Base-by-base conservation (phyloP, 1,139 yeast species). In the Nakaseomyces nivariensis region DNA sequence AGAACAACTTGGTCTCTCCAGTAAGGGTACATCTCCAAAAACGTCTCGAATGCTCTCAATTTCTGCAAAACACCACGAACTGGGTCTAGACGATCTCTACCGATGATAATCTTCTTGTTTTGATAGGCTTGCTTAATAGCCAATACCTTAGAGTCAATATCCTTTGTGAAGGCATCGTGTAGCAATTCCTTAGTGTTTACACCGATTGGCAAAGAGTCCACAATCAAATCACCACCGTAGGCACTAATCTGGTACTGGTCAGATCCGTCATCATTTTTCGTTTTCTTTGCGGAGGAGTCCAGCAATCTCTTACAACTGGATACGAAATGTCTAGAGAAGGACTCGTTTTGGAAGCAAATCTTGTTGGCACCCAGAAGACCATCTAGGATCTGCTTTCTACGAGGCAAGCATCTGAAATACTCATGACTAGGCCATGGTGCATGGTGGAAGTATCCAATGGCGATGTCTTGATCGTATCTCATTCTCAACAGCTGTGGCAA, bases 381-480 rank as follows among this genome's bases (percentile, higher is more conserved):
- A 62, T 88, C 95, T 53, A 92, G 72, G 47, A 92, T 72, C 60
- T 85, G 84, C 50, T 81, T 75, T 58, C 98, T 77, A 67, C 86
- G 85, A 41, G 96, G 83, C 44, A 92, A 70, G 57, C 96, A 85
- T 53, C 97, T 75, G 70, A 92, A 88, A 65, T 89, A 88, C 68
- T 92, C 98, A n/a, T 90, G 83, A 40, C 95, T 85, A 9, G 98
- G 97, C 76, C 94, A 89, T 11, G 97, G 96, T 5, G 87, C 78
- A 66, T 90, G 97, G 58, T 90, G 70, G 67, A 81, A 90, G 53
- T 86, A 78, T 5, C 95, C 96, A 57, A 92, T 85, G 57, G 75
- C 75, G 46, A 54, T 48, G 11, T 92, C 94, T 52, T 85, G 81
- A 7, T 90, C 92, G 50, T 85, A 73, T 60, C 80, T 81, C 88